A percentile compares a stretch with the other conserved stretches of the same genome.
Conservation (phyloP, 306 rosid species). For the barrel medic (Medicago truncatula) region MtrunA17r5.0-ANR NC_053044.1:12987501-12988000, state of each 20-base stretch:
- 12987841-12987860: conserved; percentile 19
- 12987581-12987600: too few species aligned
- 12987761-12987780: conserved; percentile 41
- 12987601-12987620: too few species aligned
- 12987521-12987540: too few species aligned
- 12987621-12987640: too few species aligned
- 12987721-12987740: too few species aligned
- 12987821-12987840: background rate
- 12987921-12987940: background rate
- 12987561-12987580: too few species aligned
- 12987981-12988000: conserved; percentile 2
- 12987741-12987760: background rate
- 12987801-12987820: conserved; percentile 6
- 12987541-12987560: too few species aligned
- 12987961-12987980: background rate
- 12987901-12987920: conserved; percentile 10
- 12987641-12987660: too few species aligned
- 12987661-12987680: too few species aligned
- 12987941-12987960: background rate
- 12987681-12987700: too few species aligned
- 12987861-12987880: conserved; percentile 24
- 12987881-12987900: conserved; percentile 36
- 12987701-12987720: too few species aligned
- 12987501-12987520: too few species aligned
- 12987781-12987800: conserved; percentile 10